Evolutionary conservation across 176 grass and related monocot species (phyloP).

Genomic region (Triticum monococcum): DNA sequence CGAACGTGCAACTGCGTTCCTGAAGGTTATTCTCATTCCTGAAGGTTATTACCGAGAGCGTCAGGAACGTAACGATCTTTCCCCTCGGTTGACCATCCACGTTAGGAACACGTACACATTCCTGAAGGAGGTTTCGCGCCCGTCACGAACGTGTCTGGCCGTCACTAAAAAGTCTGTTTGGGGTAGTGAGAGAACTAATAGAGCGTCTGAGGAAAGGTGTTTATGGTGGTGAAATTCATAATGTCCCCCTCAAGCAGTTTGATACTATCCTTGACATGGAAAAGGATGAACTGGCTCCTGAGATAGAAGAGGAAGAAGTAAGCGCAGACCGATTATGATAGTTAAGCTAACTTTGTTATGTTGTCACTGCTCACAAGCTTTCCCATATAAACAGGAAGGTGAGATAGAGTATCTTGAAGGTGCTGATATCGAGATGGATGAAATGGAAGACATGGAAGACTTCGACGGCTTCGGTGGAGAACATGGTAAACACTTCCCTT

Average conservation of each 20-base stretch:
- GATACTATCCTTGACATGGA: conserved; percentile 49
- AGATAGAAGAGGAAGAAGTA: conserved; percentile 75
- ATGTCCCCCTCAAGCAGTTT: conserved; percentile 49
- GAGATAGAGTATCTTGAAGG: conserved; percentile 83
- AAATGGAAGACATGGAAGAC: conserved; percentile 88
- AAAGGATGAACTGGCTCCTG: conserved; percentile 32
- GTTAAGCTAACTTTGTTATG: conserved; percentile 21
- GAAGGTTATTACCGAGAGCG: too few relatives aligned
- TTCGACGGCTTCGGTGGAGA: conserved; percentile 53
- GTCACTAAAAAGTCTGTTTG: too few relatives aligned
- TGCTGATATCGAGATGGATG: conserved; percentile 62
- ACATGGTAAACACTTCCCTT: conserved; percentile 31
- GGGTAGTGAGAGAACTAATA: conserved; percentile 80
- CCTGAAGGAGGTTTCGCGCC: too few relatives aligned
- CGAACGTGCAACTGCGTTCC: too few relatives aligned
- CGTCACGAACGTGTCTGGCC: too few relatives aligned
- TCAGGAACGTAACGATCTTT: too few relatives aligned
- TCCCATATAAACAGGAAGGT: conserved; percentile 31
- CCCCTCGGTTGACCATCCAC: too few relatives aligned
- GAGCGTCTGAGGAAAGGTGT: conserved; percentile 90
- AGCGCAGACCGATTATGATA: conserved; percentile 14
- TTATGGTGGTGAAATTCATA: conserved; percentile 77
- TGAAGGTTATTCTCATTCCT: too few relatives aligned
- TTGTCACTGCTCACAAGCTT: conserved; percentile 14
- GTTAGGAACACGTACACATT: too few relatives aligned